Evolutionary conservation across 495 filamentous ascomycete species (phyloP).

Genomic region (Rhizodiscina lignyota): DNA sequence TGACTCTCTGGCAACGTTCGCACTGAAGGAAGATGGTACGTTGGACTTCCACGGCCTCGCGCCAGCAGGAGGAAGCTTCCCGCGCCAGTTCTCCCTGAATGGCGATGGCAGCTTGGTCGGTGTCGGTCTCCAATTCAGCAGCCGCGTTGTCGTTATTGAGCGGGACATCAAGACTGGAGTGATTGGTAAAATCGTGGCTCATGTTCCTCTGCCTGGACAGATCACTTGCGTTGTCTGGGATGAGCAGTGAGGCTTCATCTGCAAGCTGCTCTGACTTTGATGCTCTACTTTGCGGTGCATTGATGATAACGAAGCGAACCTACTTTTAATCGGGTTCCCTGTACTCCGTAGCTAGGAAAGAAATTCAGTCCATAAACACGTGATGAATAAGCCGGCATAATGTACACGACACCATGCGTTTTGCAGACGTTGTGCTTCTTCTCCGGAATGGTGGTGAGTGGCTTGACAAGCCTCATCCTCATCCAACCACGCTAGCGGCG

Average conservation of each 20-base stretch:
- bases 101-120: conserved; percentile 17
- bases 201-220: conserved; percentile 6
- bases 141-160: conserved; percentile 10
- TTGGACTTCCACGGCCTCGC: conserved; percentile 18
- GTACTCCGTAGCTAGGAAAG: too few species aligned
- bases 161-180: conserved; percentile 16
- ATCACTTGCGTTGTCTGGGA: conserved; percentile 20
- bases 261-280: not conserved
- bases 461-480: too few species aligned
- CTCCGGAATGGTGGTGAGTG: too few species aligned
- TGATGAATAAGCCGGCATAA: too few species aligned
- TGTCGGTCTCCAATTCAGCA: conserved; percentile 17
- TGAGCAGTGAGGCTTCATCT: conserved; percentile 6
- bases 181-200: conserved; percentile 15
- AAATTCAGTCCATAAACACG: too few species aligned
- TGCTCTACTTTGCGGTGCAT: not conserved
- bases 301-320: too few species aligned
- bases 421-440: too few species aligned
- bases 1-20: conserved; percentile 30
- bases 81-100: conserved; percentile 23
- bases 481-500: too few species aligned
- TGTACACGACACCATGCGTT: too few species aligned
- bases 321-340: too few species aligned
- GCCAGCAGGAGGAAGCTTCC: conserved; percentile 24
- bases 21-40: conserved; percentile 10